A percentile compares a stretch with the other conserved stretches of the same genome.
Evolutionary conservation across 768 basidiomycete genomes (phyloP).

Genomic region (Xerocomus potaroensis): DNA sequence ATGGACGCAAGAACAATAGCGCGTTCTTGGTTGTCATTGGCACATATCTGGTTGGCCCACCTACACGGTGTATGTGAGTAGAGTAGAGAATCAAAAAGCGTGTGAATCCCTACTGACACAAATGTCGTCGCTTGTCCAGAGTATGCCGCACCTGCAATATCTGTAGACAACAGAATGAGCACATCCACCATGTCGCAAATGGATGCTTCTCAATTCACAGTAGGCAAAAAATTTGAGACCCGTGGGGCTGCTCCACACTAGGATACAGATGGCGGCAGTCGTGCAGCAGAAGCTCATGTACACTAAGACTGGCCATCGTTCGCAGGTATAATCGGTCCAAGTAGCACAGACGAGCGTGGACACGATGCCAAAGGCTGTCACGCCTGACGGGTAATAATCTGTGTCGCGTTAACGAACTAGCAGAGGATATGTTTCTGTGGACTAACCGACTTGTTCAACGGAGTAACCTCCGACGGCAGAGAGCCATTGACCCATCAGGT

Average conservation of each 20-base stretch:
- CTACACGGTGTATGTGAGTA: constrained; percentile 27
- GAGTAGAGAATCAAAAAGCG: too few species aligned
- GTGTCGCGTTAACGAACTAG: constrained; percentile 9
- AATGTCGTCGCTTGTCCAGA: constrained; percentile 76
- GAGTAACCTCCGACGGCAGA: constrained; percentile 58
- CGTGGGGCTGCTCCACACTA: constrained; percentile 56
- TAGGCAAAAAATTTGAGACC: constrained; percentile 75
- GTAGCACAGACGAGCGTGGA: constrained; percentile 60
- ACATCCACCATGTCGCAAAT: not conserved
- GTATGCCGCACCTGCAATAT: constrained; percentile 62
- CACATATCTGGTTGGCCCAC: constrained; percentile 78
- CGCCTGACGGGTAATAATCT: constrained; percentile 60
- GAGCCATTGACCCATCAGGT: constrained; percentile 71
- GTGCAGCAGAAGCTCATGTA: constrained; percentile 57
- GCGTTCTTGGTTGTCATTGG: constrained; percentile 67
- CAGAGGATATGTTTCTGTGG: not conserved
- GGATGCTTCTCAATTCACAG: constrained; percentile 37
- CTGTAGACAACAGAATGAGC: constrained; percentile 22
- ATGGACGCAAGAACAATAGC: constrained; percentile 69
- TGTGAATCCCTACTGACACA: constrained; percentile 39
- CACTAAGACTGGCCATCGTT: constrained; percentile 62
- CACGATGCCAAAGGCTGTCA: constrained; percentile 59
- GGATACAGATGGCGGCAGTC: constrained; percentile 50
- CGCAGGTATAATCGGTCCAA: constrained; percentile 56
- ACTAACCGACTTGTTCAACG: constrained; percentile 55